A percentile compares a stretch with the other conserved stretches of the same genome.
These are phyloP conservation scores for Phlebiopsis flavidoalba DNA, from an alignment of 768 basidiomycete species.

Conservation along the genomic window DNA sequence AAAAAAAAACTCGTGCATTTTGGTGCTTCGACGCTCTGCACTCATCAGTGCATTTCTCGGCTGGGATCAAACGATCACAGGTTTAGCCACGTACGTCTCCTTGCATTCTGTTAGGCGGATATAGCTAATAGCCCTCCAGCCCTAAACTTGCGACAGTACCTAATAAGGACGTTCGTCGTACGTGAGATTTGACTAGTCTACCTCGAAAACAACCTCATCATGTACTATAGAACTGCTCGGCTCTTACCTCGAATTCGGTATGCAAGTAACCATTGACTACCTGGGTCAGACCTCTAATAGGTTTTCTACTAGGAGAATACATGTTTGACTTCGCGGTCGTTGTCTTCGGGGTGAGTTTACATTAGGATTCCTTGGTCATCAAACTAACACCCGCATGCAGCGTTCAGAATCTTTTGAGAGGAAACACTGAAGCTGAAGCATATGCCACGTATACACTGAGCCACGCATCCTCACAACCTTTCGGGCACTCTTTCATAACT, in stretches of 20 bases:
- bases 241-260: conserved; percentile 79
- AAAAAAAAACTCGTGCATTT: conserved; percentile 66
- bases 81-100: conserved; percentile 70
- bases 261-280: neutral
- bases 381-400: conserved; percentile 28
- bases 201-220: neutral
- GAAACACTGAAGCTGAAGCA: conserved; percentile 21
- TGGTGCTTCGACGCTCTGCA: conserved; percentile 71
- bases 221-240: conserved; percentile 53
- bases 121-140: conserved; percentile 30
- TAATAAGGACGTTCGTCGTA: conserved; percentile 87
- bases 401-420: conserved; percentile 75
- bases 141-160: conserved; percentile 72
- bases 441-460: neutral
- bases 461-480: neutral
- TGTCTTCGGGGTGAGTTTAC: conserved; percentile 62
- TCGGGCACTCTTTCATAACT: neutral
- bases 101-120: neutral
- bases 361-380: neutral
- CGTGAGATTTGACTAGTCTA: conserved; percentile 27
- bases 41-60: conserved; percentile 77
- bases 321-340: conserved; percentile 84
- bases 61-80: conserved; percentile 84
- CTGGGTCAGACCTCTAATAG: neutral
- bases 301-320: conserved; percentile 62